A percentile compares a stretch with the other conserved stretches of the same genome.
These are phyloP conservation scores for Fraxinus latifolia DNA, from an alignment of 305 asterid genomes.

Conservation along the genomic window DNA sequence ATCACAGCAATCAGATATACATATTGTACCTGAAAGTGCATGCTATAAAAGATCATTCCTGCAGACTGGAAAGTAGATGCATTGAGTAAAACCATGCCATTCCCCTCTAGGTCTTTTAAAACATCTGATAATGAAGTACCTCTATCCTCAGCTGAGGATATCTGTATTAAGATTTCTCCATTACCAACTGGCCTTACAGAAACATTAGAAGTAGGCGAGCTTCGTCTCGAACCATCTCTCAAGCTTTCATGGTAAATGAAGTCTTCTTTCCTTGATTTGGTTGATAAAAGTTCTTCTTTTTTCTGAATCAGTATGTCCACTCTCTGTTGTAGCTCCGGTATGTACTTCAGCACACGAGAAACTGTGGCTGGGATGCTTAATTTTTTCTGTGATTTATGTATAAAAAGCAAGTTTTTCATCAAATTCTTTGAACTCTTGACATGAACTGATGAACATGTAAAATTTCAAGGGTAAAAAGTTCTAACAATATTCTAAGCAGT, in stretches of 20 bases:
- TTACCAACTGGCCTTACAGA: constrained; percentile 11
- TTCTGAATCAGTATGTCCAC: constrained; percentile 17
- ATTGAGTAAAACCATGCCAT: constrained; percentile 20
- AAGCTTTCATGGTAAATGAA: neutral
- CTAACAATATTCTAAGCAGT: neutral
- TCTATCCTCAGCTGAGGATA: neutral
- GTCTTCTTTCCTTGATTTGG: neutral
- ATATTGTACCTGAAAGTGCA: constrained; percentile 25
- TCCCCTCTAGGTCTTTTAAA: constrained; percentile 16
- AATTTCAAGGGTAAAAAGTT: neutral
- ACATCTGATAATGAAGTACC: constrained; percentile 19
- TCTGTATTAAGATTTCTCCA: constrained; percentile 17
- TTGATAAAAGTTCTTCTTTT: constrained; percentile 8
- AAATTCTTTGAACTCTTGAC: neutral
- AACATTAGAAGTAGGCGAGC: neutral
- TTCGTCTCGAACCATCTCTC: neutral
- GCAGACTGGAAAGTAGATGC: constrained; percentile 22
- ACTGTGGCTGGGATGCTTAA: constrained; percentile 29
- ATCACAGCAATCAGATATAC: neutral
- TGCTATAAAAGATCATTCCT: constrained; percentile 17
- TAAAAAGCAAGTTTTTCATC: neutral
- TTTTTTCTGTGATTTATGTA: constrained; percentile 11
- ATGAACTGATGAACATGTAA: neutral
- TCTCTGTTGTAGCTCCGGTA: constrained; percentile 28
- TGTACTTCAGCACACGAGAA: constrained; percentile 21